Evolutionary conservation across 2,329 filamentous ascomycete species (phyloP).

Genomic region (Eurotiales sp.): DNA sequence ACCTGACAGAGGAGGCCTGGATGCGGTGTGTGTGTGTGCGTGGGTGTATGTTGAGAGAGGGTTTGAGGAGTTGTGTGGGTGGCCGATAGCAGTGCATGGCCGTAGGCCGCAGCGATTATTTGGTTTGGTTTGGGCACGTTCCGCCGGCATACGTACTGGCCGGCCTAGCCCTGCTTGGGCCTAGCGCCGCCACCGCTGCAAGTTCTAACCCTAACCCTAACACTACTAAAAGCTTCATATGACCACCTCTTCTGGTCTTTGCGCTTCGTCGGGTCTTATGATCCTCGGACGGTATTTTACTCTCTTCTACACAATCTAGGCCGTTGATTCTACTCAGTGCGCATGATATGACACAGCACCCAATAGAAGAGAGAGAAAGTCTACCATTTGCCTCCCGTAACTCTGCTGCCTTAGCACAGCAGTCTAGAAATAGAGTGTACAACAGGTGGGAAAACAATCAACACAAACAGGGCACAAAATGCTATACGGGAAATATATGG

Average conservation of each 20-base stretch:
- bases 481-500: constrained; percentile 10
- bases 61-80: constrained; percentile 7
- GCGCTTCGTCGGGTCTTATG: too few species aligned
- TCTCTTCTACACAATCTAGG: too few species aligned
- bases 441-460: not conserved
- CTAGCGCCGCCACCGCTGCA: not conserved
- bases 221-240: too few species aligned
- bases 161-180: not conserved
- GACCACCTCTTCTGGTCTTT: too few species aligned
- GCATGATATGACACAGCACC: too few species aligned
- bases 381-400: constrained; percentile 9
- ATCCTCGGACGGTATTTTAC: too few species aligned
- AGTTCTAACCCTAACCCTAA: too few species aligned
- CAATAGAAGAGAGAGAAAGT: too few species aligned
- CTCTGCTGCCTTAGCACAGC: constrained; percentile 13
- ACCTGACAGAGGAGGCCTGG: too few species aligned
- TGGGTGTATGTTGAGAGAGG: not conserved
- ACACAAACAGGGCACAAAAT: too few species aligned
- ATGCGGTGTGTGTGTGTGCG: too few species aligned
- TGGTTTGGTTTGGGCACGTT: constrained; percentile 9
- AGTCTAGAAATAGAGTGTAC: not conserved
- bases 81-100: not conserved
- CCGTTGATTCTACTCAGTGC: too few species aligned
- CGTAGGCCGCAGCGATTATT: constrained; percentile 14
- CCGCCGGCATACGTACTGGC: constrained; percentile 2